phyloP scores from a whole-genome alignment of 345 rosid species.

The Limnanthes douglasii region DNA sequence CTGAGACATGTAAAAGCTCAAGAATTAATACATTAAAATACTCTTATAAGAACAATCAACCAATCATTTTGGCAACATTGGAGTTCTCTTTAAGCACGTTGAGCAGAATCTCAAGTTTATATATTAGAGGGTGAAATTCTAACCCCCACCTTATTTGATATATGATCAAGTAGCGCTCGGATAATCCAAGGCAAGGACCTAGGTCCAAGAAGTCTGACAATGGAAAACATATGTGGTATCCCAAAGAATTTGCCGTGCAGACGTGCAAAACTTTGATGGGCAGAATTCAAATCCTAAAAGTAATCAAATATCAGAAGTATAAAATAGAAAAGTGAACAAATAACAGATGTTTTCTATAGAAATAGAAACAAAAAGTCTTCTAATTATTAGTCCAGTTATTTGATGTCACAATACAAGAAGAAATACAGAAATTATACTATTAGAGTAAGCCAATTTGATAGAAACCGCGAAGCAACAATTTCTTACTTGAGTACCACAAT shows the following conservation, averaged over 20 bases:
- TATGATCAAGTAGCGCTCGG: conserved; percentile 86
- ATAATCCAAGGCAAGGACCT: conserved; percentile 98
- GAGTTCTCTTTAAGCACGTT: no score
- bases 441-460: not conserved
- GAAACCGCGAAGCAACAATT: conserved; percentile 6
- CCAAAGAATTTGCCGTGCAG: conserved; percentile 91
- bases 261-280: conserved; percentile 94
- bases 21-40: conserved; percentile 11
- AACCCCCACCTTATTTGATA: conserved; percentile 71
- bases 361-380: not conserved
- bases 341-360: no score
- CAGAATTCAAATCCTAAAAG: conserved; percentile 80
- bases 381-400: not conserved
- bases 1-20: no score
- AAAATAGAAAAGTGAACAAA: not conserved
- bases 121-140: no score
- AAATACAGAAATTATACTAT: no score
- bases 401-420: conserved; percentile 5
- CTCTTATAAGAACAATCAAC: no score
- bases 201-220: conserved; percentile 81
- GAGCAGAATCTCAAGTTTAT: conserved; percentile 2
- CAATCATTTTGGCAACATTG: no score
- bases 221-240: conserved; percentile 70
- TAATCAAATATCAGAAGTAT: not conserved
- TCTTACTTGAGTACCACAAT: conserved; percentile 90